Conservation (phyloP, 2,329 filamentous ascomycete genomes). For the Phialophora expanda region DNA sequence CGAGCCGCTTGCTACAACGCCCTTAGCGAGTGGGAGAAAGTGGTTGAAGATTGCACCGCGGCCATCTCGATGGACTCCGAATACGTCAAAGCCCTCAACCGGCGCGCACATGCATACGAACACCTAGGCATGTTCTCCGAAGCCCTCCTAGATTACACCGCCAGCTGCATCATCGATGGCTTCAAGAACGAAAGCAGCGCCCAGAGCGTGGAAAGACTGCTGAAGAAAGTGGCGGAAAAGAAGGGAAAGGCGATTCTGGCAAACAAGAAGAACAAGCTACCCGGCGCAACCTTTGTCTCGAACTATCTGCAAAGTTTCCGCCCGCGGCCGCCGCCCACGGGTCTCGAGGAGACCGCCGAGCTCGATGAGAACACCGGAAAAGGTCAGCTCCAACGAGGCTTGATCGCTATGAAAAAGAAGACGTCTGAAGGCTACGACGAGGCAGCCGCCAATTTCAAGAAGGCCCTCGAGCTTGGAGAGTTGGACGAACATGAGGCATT, state of each 20-base stretch:
- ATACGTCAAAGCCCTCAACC: constrained; percentile 97
- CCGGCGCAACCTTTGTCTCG: constrained; percentile 93
- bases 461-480: constrained; percentile 79
- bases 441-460: constrained; percentile 82
- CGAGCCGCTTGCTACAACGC: constrained; percentile 97
- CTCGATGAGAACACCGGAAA: constrained; percentile 77
- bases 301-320: constrained; percentile 99
- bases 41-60: constrained; percentile 94
- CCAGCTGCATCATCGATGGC: constrained; percentile 97
- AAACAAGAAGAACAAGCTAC: constrained; percentile 81
- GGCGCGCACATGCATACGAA: constrained; percentile 95
- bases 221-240: constrained; percentile 95
- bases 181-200: constrained; percentile 92
- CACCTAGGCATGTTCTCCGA: constrained; percentile 89
- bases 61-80: constrained; percentile 91
- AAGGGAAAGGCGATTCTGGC: constrained; percentile 89
- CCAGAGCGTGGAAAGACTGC: constrained; percentile 84
- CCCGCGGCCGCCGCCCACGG: constrained; percentile 75
- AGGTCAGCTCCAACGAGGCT: constrained; percentile 82
- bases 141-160: constrained; percentile 94
- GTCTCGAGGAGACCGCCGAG: constrained; percentile 81
- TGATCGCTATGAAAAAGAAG: constrained; percentile 80
- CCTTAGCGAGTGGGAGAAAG: constrained; percentile 89
- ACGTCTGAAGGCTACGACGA: constrained; percentile 91
- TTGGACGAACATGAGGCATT: constrained; percentile 84